Evolutionary conservation across 108 stramenopile species (phyloP).

Genomic region (Cyclotella baltica): DNA sequence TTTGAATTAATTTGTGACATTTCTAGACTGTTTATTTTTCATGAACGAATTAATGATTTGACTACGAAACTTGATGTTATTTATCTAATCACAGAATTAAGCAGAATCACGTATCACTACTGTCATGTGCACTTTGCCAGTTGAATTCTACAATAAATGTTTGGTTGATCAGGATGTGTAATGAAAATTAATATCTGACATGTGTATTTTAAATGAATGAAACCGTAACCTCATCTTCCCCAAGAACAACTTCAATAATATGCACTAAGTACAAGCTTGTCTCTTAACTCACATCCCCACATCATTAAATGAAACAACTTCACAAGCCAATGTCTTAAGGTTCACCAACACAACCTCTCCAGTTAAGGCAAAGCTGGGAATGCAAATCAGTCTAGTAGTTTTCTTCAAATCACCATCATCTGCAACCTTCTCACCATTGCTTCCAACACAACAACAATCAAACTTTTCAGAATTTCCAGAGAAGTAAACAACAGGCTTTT

Average conservation of each 20-base stretch:
- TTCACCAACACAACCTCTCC: conserved; percentile 83
- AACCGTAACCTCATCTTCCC: not conserved
- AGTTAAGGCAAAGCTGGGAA: conserved; percentile 76
- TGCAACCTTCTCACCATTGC: conserved; percentile 28
- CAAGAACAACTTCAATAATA: not conserved
- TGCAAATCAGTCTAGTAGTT: conserved; percentile 66
- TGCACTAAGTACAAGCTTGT: not conserved
- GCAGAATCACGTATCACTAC: too few species aligned
- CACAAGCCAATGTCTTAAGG: conserved; percentile 69
- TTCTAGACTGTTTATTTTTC: too few species aligned
- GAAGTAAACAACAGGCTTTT: conserved; percentile 66
- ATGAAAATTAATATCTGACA: too few species aligned
- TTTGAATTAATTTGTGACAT: too few species aligned
- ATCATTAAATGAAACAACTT: conserved; percentile 71
- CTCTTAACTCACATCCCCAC: conserved; percentile 21
- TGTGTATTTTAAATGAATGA: conserved; percentile 2
- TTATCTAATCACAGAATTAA: too few species aligned
- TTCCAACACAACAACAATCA: conserved; percentile 55
- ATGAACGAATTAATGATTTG: too few species aligned
- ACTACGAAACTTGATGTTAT: not conserved
- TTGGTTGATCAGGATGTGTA: too few species aligned
- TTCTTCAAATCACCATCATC: not conserved
- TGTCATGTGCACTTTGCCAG: too few species aligned
- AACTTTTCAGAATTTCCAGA: conserved; percentile 71
- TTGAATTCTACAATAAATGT: too few species aligned